A percentile compares a stretch with the other conserved stretches of the same genome.
Conservation (phyloP, 768 basidiomycete species). For the Trametes cubensis region DNA sequence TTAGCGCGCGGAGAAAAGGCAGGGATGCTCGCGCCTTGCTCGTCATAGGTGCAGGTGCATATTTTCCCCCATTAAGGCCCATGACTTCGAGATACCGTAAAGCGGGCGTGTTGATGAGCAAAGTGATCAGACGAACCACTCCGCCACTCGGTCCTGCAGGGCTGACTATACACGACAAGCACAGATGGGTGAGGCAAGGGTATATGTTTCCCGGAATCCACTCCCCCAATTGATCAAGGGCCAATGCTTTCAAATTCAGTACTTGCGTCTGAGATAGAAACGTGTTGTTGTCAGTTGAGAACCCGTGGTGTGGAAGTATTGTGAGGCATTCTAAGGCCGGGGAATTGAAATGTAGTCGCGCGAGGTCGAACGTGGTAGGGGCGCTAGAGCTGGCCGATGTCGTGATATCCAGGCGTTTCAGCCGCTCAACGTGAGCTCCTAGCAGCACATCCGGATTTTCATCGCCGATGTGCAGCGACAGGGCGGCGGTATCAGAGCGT, state of each 20-base stretch:
- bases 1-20: too few relatives aligned
- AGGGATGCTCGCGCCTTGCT: too few relatives aligned
- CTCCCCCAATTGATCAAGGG: not conserved
- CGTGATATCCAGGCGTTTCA: too few relatives aligned
- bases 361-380: too few relatives aligned
- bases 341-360: too few relatives aligned
- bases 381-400: too few relatives aligned
- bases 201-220: not conserved
- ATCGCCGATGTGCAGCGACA: not conserved
- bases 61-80: too few relatives aligned
- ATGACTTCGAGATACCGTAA: not conserved
- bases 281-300: not conserved
- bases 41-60: too few relatives aligned
- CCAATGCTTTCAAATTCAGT: not conserved
- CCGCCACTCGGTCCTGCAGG: not conserved
- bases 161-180: not conserved
- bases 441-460: not conserved
- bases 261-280: not conserved
- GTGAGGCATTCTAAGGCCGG: too few relatives aligned
- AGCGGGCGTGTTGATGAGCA: not conserved
- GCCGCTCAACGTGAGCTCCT: not conserved
- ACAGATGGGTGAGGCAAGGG: conserved; percentile 1
- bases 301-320: too few relatives aligned
- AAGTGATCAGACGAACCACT: not conserved
- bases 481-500: not conserved